phyloP scores from a whole-genome alignment of 2,329 filamentous ascomycete species.

The Aspergillus melleus region DNA sequence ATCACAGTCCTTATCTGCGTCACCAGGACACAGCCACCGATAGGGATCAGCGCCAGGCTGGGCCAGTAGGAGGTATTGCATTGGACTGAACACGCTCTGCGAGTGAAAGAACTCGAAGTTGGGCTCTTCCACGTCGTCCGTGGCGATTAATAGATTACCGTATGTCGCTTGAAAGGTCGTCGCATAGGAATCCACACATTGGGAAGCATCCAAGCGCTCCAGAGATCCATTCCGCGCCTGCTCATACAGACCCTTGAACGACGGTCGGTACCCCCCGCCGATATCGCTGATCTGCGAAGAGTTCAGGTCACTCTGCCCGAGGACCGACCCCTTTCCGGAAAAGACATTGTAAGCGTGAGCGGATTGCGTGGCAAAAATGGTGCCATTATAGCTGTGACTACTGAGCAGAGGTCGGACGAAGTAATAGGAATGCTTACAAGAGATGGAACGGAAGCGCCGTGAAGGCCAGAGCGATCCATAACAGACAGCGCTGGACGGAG shows the following conservation, averaged over 20 bases:
- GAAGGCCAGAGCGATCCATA: slow-evolving; percentile 10
- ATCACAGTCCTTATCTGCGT: background rate
- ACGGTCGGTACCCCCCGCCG: background rate
- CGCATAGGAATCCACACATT: slow-evolving; percentile 18
- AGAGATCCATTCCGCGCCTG: background rate
- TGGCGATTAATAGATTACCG: slow-evolving; percentile 15
- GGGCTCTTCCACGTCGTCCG: background rate
- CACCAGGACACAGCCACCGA: background rate
- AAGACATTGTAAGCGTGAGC: slow-evolving; percentile 20
- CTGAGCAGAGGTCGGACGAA: background rate
- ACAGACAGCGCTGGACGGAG: background rate
- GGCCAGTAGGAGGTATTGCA: background rate
- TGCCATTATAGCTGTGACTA: slow-evolving; percentile 20
- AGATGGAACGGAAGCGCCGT: slow-evolving; percentile 4
- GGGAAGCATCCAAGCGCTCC: slow-evolving; percentile 4
- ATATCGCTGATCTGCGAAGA: background rate
- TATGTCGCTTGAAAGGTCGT: slow-evolving; percentile 13
- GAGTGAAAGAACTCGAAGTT: background rate
- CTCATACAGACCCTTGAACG: background rate
- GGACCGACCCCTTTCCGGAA: slow-evolving; percentile 5
- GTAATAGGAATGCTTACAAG: background rate
- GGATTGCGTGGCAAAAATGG: slow-evolving; percentile 16
- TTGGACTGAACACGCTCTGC: background rate
- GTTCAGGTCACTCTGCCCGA: background rate
- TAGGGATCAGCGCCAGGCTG: background rate